Percentiles rank a stretch among this genome's conserved stretches.
Evolutionary conservation across 495 filamentous ascomycete species (phyloP).

Genomic region (Aspergillus conjunctus): DNA sequence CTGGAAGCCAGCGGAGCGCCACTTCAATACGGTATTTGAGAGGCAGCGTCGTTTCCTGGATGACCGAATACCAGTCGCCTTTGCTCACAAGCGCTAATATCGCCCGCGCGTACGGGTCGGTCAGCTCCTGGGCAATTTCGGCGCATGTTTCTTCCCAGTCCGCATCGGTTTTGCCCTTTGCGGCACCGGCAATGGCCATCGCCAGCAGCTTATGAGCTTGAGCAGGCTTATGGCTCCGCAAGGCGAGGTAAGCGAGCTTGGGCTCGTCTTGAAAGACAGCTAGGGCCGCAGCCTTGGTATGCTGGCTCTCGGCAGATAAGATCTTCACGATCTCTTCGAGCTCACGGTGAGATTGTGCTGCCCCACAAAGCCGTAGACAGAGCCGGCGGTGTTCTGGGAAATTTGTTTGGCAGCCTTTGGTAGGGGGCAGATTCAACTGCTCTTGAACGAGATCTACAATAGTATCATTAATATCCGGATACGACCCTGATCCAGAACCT

Average conservation of each 20-base stretch:
- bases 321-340: constrained; percentile 63
- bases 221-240: constrained; percentile 46
- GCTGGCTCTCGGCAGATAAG: constrained; percentile 59
- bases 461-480: constrained; percentile 47
- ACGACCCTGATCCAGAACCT: constrained; percentile 21
- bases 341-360: constrained; percentile 62
- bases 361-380: constrained; percentile 77
- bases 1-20: constrained; percentile 79
- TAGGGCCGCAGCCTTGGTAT: constrained; percentile 79
- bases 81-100: constrained; percentile 91
- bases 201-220: constrained; percentile 54
- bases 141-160: constrained; percentile 58
- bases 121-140: constrained; percentile 65
- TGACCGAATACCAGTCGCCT: constrained; percentile 82
- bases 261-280: constrained; percentile 74
- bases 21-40: constrained; percentile 83
- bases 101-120: constrained; percentile 85
- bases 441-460: constrained; percentile 52
- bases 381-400: constrained; percentile 75
- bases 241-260: constrained; percentile 51
- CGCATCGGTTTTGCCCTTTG: constrained; percentile 55
- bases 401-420: constrained; percentile 57
- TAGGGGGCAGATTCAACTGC: constrained; percentile 49
- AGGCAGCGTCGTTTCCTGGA: constrained; percentile 79
- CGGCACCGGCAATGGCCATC: constrained; percentile 56